Evolutionary conservation across 192 early-diverging fungal genomes (phyloP), one percentile per base, ranked within the genome.

Genomic region (Umbelopsis isabellina): DNA sequence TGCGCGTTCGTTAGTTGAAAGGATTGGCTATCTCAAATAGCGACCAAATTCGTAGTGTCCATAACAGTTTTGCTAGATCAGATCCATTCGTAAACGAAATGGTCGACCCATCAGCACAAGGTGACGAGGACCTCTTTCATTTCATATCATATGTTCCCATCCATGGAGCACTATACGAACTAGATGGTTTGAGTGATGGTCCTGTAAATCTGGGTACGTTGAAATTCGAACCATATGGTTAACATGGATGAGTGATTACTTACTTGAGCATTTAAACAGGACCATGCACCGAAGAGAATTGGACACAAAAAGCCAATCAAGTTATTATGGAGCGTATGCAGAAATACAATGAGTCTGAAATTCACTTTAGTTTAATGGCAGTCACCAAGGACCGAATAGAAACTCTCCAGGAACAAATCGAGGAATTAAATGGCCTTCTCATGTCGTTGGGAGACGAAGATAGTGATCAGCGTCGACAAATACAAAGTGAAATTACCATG

Each of bases 341-440:
- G 11, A 82, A 81, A 46, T 87, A 89, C 52, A 78, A 79, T 23
- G 73, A 68, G 25, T 72, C 84, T 20, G 92, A 94, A 75, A 89
- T 93, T 55, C 83, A 91, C 41, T 94, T 93, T 65, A 94, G 91
- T 66, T 72, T 94, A 69, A 89, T 94, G 91, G 91, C 92, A 0
- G 80, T 94, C 7, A 90, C 89, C 10, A 83, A 86, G 48, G 88
- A 89, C 71, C 86, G 87, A 27, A 80, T 85, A 46, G 86, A 87
- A 49, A 73, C 82, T 9, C 81, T 86, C 58, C 67, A 79, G 27
- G 77, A 89, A 22, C 80, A 84, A 49, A 78, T 92, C 13, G 73
- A 83, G 15, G 78, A 82, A 53, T n/a, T 71, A 4, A 78, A 79
- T n/a, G 78, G 67, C 11, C 65, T 79, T 0, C 74, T 71, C 12